Conservation (phyloP, 371 early-diverging fungal genomes). For the Enterocytospora artemiae region DNA sequence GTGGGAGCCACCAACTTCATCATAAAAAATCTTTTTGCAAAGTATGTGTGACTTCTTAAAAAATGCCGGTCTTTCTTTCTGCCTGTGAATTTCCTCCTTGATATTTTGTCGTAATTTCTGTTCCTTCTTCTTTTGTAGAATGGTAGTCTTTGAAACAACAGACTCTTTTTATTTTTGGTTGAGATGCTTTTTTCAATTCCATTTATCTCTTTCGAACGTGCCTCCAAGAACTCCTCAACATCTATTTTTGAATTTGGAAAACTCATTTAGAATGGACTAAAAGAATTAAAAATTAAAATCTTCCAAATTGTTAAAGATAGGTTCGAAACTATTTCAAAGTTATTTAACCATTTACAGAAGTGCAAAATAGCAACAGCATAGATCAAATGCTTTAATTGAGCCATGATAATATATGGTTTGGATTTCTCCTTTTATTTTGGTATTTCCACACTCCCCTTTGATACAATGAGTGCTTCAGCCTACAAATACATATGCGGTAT, state of each 20-base stretch:
- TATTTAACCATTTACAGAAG: no score
- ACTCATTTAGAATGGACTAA: neutral
- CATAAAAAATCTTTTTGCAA: constrained; percentile 54
- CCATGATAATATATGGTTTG: neutral
- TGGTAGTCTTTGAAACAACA: constrained; percentile 47
- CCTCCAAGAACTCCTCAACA: constrained; percentile 38
- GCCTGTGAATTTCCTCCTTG: neutral
- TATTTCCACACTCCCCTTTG: neutral
- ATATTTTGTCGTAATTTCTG: constrained; percentile 27
- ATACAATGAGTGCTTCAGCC: no score
- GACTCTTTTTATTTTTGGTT: constrained; percentile 32
- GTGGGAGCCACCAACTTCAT: no score
- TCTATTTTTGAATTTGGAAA: constrained; percentile 29
- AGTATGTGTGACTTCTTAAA: constrained; percentile 45
- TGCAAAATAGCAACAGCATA: no score
- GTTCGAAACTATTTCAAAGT: no score
- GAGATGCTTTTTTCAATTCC: constrained; percentile 38
- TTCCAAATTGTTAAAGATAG: neutral
- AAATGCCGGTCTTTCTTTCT: constrained; percentile 30
- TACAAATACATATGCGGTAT: no score
- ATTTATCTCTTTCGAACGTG: constrained; percentile 41
- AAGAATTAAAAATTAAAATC: neutral
- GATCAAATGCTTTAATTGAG: neutral
- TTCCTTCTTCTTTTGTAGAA: constrained; percentile 48
- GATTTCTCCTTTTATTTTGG: neutral